Conservation (phyloP, 345 rosid genomes). For the Fremontodendron californicum region DNA sequence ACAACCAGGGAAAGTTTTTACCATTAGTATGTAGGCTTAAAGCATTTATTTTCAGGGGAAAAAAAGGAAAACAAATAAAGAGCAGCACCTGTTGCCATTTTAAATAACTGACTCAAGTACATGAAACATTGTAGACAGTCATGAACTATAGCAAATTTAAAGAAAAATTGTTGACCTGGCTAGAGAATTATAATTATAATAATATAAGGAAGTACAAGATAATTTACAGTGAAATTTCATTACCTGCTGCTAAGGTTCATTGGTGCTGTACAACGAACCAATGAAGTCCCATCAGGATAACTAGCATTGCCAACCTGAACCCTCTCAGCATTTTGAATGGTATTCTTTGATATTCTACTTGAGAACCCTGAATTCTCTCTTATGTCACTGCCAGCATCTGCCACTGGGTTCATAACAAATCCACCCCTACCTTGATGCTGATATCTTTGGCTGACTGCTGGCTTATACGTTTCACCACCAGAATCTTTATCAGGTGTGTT, state of each 20-base stretch:
- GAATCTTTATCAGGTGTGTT: constrained; percentile 24
- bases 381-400: constrained; percentile 18
- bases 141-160: not conserved
- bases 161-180: not conserved
- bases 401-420: constrained; percentile 15
- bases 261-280: constrained; percentile 21
- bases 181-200: not conserved
- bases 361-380: constrained; percentile 33
- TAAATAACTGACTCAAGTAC: not conserved
- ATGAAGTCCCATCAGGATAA: constrained; percentile 25
- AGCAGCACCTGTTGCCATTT: not conserved
- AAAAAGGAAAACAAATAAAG: not conserved
- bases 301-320: constrained; percentile 25
- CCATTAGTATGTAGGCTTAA: not conserved
- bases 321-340: constrained; percentile 25
- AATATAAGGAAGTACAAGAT: not conserved
- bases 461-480: constrained; percentile 21
- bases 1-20: not conserved
- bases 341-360: constrained; percentile 30
- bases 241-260: constrained; percentile 41
- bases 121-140: not conserved
- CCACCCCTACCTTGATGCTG: constrained; percentile 25
- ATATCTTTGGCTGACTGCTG: constrained; percentile 27
- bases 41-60: not conserved
- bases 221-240: not conserved